Conservation (phyloP, 495 filamentous ascomycete species). For the Trichoderma reesei region DNA sequence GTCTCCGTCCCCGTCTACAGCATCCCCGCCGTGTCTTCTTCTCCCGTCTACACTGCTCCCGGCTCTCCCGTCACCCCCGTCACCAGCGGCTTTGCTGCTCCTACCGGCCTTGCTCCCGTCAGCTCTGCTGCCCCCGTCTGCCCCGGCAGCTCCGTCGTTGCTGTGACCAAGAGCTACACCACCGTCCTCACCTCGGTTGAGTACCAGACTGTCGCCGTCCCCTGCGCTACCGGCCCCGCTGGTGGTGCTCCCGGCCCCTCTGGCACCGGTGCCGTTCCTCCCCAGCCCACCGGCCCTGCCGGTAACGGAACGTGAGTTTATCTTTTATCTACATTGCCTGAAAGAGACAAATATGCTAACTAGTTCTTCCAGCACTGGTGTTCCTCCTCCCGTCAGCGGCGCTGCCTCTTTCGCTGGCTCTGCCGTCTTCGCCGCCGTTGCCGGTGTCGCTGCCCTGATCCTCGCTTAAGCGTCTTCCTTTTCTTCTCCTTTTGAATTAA, state of each 20-base stretch:
- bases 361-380: conserved; percentile 10
- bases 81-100: not conserved
- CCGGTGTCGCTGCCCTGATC: conserved; percentile 41
- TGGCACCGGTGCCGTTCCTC: conserved; percentile 21
- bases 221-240: conserved; percentile 24
- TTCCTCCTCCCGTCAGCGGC: conserved; percentile 34
- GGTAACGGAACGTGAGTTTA: conserved; percentile 20
- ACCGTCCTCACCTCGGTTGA: conserved; percentile 44
- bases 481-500: conserved; percentile 18
- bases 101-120: conserved; percentile 13
- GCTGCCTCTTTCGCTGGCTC: conserved; percentile 35
- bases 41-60: not conserved
- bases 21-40: conserved; percentile 12
- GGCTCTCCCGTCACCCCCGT: conserved; percentile 12
- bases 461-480: conserved; percentile 35
- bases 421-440: conserved; percentile 37
- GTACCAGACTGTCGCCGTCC: conserved; percentile 39
- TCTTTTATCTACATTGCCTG: not conserved
- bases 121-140: conserved; percentile 21
- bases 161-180: conserved; percentile 33
- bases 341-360: conserved; percentile 16
- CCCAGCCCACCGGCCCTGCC: conserved; percentile 13
- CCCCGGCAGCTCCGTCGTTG: conserved; percentile 30
- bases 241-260: conserved; percentile 16
- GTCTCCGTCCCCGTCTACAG: conserved; percentile 19